phyloP scores from a whole-genome alignment of 2,329 filamentous ascomycete genomes.

The Trichothecium roseum region DNA sequence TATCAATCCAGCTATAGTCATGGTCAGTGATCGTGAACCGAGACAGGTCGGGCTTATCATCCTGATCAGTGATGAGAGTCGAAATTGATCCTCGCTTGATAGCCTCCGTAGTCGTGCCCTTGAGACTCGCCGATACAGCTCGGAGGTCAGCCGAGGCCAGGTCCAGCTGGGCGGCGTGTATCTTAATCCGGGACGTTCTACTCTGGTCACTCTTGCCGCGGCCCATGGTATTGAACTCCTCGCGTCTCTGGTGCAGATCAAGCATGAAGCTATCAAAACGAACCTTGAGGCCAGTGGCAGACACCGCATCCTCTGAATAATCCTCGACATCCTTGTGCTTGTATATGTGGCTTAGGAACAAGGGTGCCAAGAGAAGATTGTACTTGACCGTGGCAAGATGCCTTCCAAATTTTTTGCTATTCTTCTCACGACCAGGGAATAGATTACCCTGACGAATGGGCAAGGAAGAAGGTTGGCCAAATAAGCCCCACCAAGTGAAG shows the following conservation, averaged over 20 bases:
- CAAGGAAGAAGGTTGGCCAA: conserved; percentile 87
- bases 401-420: conserved; percentile 95
- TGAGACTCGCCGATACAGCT: conserved; percentile 84
- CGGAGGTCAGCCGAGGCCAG: conserved; percentile 85
- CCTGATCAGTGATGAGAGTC: conserved; percentile 40
- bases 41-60: conserved; percentile 61
- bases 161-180: conserved; percentile 89
- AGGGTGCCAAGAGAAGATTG: conserved; percentile 78
- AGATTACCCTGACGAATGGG: conserved; percentile 86
- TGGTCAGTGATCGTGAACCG: conserved; percentile 93
- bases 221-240: conserved; percentile 78
- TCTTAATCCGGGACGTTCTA: conserved; percentile 85
- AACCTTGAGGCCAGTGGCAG: conserved; percentile 92
- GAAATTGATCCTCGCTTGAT: conserved; percentile 51
- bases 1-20: conserved; percentile 94
- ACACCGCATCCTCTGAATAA: conserved; percentile 63
- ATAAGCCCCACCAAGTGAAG: conserved; percentile 95
- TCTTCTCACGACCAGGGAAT: conserved; percentile 89
- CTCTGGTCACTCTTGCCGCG: conserved; percentile 67
- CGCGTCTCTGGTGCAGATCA: conserved; percentile 85
- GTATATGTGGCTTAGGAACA: conserved; percentile 95
- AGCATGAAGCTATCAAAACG: conserved; percentile 95
- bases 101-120: conserved; percentile 67
- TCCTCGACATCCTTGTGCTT: conserved; percentile 96
- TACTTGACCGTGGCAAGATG: conserved; percentile 99